Evolutionary conservation across 371 early-diverging fungal genomes (phyloP), one percentile per base, ranked within the genome.

Genomic region (Mortierella sp.): DNA sequence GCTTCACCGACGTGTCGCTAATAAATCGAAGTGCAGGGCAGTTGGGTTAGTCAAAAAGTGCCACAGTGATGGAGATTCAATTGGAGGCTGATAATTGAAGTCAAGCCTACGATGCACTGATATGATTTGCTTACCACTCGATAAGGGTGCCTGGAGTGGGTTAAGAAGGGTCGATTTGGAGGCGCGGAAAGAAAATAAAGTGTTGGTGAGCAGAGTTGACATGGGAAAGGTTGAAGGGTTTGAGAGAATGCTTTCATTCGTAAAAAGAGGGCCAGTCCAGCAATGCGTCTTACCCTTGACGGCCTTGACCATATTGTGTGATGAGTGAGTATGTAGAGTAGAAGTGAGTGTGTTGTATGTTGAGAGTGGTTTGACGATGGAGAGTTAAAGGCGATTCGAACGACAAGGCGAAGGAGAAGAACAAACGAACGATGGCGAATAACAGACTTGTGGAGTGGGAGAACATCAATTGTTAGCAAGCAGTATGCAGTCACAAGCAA

Each of bases 1-100:
- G 93, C 74, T 95, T 95, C 47, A 95, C 95, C 13, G 95, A 92
- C 10, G 91, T 89, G 77, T 96, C 97, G 85, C 97, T 88, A 70
- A 19, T 2, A 61, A n/a, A n/a, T n/a, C n/a, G 52, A n/a, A 14
- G n/a, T n/a, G 50, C 6, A 19, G 34, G 58, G 37, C 2, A 19
- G 34, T 4, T 5, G 13, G 34, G n/a, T n/a, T n/a, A n/a, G n/a
- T n/a, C n/a, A n/a, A n/a, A n/a, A n/a, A n/a, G n/a, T n/a, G n/a
- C n/a, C n/a, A n/a, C n/a, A n/a, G n/a, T n/a, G n/a, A n/a, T n/a
- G n/a, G n/a, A n/a, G n/a, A n/a, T n/a, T n/a, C n/a, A n/a, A n/a
- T n/a, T n/a, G n/a, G n/a, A n/a, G n/a, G n/a, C n/a, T n/a, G n/a
- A n/a, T n/a, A 48, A 48, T 48, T 6, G n/a, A 48, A 22, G 4